A percentile compares a stretch with the other conserved stretches of the same genome.
phyloP scores from a whole-genome alignment of 148 eudicot species.

The Linanthus parryae region DNA sequence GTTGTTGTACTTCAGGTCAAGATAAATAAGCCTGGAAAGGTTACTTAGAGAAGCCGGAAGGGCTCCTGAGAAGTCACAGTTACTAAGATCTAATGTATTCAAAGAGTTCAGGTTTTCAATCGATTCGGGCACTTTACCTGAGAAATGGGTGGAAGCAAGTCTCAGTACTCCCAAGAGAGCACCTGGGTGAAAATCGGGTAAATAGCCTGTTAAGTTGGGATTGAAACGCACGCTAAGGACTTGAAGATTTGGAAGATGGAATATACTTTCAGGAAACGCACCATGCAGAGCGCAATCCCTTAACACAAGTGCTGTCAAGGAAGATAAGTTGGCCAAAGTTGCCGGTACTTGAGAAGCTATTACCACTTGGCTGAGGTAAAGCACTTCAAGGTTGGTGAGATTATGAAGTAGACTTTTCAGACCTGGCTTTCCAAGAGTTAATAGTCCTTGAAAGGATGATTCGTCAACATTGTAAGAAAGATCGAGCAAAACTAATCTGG shows the following conservation, averaged over 20 bases:
- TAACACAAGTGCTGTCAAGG: slow-evolving; percentile 10
- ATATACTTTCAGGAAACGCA: slow-evolving; percentile 16
- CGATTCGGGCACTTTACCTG: slow-evolving; percentile 24
- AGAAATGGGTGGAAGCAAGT: slow-evolving; percentile 14
- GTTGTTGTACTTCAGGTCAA: slow-evolving; percentile 8
- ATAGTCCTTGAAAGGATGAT: no score
- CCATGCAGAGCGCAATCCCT: slow-evolving; percentile 19
- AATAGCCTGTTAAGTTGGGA: slow-evolving; percentile 5
- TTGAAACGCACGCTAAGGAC: slow-evolving; percentile 13
- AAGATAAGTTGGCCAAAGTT: slow-evolving; percentile 11
- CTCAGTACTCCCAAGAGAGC: slow-evolving; percentile 1
- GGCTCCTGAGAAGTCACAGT: slow-evolving; percentile 13
- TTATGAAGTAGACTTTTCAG: slow-evolving; percentile 10
- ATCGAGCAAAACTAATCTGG: not conserved
- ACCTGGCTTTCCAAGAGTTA: slow-evolving; percentile 14
- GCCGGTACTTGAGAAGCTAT: slow-evolving; percentile 20
- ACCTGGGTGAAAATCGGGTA: slow-evolving; percentile 21
- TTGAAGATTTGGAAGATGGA: slow-evolving; percentile 21
- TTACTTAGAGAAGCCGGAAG: slow-evolving; percentile 17
- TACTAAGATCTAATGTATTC: not conserved
- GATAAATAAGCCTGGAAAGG: not conserved
- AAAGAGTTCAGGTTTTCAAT: slow-evolving; percentile 19
- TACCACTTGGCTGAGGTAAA: slow-evolving; percentile 8
- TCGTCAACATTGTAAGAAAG: no score
- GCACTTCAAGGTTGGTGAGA: slow-evolving; percentile 11